phyloP scores from a whole-genome alignment of 148 eudicot genomes.

The Vaccinium macrocarpon region DNA sequence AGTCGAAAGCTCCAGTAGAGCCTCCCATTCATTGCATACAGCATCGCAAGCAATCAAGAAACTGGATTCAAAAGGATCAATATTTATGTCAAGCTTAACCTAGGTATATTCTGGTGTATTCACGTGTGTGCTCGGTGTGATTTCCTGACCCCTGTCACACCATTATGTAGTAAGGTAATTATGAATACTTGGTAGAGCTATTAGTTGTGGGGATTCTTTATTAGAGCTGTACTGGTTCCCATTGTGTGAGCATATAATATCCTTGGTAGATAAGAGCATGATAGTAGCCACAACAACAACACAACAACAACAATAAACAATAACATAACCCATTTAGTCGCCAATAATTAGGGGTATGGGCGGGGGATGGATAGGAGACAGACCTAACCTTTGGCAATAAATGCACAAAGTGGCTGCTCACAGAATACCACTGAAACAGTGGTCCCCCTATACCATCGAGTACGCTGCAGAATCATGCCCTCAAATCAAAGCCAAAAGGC shows the following conservation, averaged over 20 bases:
- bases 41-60: conserved; percentile 57
- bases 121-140: conserved; percentile 25
- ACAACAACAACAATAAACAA: too few species aligned
- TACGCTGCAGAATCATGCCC: too few species aligned
- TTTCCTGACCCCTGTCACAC: conserved; percentile 27
- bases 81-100: conserved; percentile 45
- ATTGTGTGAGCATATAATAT: neutral
- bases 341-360: too few species aligned
- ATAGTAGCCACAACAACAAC: too few species aligned
- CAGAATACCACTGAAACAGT: too few species aligned
- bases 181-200: neutral
- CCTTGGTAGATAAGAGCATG: neutral
- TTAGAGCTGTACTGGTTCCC: conserved; percentile 8
- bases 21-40: conserved; percentile 70
- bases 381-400: too few species aligned
- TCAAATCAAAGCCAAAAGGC: too few species aligned
- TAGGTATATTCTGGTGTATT: conserved; percentile 15
- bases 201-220: neutral
- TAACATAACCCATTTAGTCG: too few species aligned
- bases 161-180: conserved; percentile 1
- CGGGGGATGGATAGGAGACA: too few species aligned
- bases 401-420: too few species aligned
- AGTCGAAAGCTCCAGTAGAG: conserved; percentile 47
- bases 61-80: conserved; percentile 49
- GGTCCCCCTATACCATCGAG: too few species aligned